phyloP scores from a whole-genome alignment of 2,329 filamentous ascomycete genomes.

The Aureobasidium pullulans region DNA sequence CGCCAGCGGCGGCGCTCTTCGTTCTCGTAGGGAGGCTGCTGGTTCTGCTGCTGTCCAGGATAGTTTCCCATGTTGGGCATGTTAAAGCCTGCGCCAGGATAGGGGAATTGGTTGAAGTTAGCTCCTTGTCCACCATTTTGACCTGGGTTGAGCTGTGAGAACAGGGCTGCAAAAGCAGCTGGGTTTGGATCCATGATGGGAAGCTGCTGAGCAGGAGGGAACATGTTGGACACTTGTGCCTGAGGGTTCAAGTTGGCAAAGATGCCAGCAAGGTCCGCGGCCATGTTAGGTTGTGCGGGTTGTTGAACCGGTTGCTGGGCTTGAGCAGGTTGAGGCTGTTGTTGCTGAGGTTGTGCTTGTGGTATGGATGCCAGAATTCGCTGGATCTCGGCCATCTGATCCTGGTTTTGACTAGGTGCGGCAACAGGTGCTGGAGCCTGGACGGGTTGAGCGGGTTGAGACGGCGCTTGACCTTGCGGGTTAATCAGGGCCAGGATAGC shows the following conservation, averaged over 20 bases:
- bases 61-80: constrained; percentile 4
- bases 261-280: constrained; percentile 1
- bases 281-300: not conserved
- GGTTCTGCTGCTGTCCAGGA: constrained; percentile 15
- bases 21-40: constrained; percentile 24
- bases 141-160: constrained; percentile 14
- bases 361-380: constrained; percentile 19
- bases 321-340: constrained; percentile 14
- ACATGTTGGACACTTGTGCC: not conserved
- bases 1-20: constrained; percentile 30
- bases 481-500: constrained; percentile 17
- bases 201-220: constrained; percentile 12
- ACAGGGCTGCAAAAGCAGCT: constrained; percentile 14
- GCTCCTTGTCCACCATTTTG: constrained; percentile 15
- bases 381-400: constrained; percentile 17
- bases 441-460: constrained; percentile 11
- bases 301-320: constrained; percentile 4
- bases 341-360: constrained; percentile 15
- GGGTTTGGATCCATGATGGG: constrained; percentile 1
- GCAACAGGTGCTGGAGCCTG: constrained; percentile 15
- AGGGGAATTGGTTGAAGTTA: constrained; percentile 11
- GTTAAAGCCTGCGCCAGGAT: constrained; percentile 3
- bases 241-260: constrained; percentile 12
- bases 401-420: not conserved
- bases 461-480: constrained; percentile 19